Base-by-base conservation (phyloP, 768 basidiomycete genomes). In the Pulveroboletus frians region DNA sequence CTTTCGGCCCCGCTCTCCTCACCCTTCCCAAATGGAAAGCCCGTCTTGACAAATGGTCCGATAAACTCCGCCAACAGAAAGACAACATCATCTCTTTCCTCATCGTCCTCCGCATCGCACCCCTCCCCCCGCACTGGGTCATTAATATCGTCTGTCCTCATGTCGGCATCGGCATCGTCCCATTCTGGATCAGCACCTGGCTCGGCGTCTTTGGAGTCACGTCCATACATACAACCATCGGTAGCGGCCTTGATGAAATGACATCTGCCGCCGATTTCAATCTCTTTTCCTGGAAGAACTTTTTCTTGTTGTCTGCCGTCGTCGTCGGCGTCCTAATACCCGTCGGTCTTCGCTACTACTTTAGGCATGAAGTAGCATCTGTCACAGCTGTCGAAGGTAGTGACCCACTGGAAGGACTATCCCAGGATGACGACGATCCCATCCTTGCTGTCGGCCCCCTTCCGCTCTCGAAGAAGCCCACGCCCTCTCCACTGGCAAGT, bases 121-220 rank as follows among this genome's bases (percentile, higher is more conserved):
- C 94, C 1, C 76, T 96, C 17, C 94, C 94, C 27, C 94, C 94
- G 5, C 94, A 96, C 60, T 97, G 95, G 95, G 87, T 96, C 52
- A 83, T 95, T 55, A 97, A 97, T 63, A 76, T 96, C 50, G 73
- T 96, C 9, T 89, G 88, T 54, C 94, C 94, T 1, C 94, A 98
- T 60, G 79, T 98, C 26, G 90, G 92, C 29, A 94, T 98, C 54
- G 78, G 82, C 9, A 67, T 92, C 47, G 69, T 86, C 36, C 81
- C 88, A 0, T 98, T 98, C 69, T 98, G 92, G 92, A 70, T 79
- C 49, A 87, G 83, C 63, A 93, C 92, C 1, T 92, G 88, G 69
- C 75, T 97, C 36, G 94, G 92, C 1, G 89, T 96, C 56, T 77
- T 92, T 37, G 94, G 93, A 43, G 88, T 92, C 38, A 83, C 83